These are phyloP conservation scores for Albizia julibrissin DNA, from an alignment of 306 rosid species.

Conservation along the genomic window DNA sequence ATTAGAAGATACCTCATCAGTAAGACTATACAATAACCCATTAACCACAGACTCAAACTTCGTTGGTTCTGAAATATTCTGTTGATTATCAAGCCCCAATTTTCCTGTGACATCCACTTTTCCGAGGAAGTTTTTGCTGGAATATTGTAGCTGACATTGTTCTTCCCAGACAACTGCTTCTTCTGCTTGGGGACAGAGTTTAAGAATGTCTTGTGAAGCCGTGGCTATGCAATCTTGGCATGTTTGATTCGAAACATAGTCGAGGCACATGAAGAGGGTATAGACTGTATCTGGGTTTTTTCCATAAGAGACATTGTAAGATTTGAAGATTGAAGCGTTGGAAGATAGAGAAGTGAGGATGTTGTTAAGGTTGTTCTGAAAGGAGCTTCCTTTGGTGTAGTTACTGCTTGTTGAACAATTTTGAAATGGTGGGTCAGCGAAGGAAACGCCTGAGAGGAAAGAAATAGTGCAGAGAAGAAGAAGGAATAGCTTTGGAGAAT, in stretches of 20 bases:
- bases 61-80: conserved; percentile 40
- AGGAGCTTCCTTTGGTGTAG: conserved; percentile 28
- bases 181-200: conserved; percentile 43
- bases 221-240: conserved; percentile 44
- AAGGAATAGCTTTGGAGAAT: conserved; percentile 11
- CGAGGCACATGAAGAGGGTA: conserved; percentile 49
- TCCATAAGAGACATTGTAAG: conserved; percentile 34
- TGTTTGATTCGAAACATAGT: conserved; percentile 37
- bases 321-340: conserved; percentile 40
- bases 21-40: conserved; percentile 37
- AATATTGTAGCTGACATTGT: conserved; percentile 56
- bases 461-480: conserved; percentile 30
- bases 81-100: conserved; percentile 22
- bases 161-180: conserved; percentile 69
- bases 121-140: conserved; percentile 50
- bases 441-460: conserved; percentile 22
- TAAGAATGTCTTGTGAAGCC: conserved; percentile 34
- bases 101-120: conserved; percentile 38
- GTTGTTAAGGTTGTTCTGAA: conserved; percentile 32
- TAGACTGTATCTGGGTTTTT: conserved; percentile 30
- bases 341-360: conserved; percentile 35
- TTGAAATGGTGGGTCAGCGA: conserved; percentile 44
- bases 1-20: conserved; percentile 40
- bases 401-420: conserved; percentile 35
- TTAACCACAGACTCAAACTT: conserved; percentile 41